phyloP scores from a whole-genome alignment of 371 early-diverging fungal genomes.

The Cokeromyces recurvatus region DNA sequence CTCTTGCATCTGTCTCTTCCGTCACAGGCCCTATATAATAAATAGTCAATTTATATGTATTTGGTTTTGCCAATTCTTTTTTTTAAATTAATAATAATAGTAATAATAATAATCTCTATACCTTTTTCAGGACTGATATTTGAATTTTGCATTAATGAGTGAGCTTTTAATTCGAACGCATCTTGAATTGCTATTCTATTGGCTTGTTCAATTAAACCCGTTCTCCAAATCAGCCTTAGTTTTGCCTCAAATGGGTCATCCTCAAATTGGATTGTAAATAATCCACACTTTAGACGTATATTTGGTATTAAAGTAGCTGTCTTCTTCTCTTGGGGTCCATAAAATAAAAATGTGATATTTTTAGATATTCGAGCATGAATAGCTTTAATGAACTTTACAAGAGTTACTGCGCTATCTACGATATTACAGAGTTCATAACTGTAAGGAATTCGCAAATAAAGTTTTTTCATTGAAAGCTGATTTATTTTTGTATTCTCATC shows the following conservation, averaged over 20 bases:
- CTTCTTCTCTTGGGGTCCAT: conserved; percentile 24
- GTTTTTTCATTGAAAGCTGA: conserved; percentile 19
- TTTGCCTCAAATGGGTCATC: conserved; percentile 62
- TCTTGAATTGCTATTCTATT: conserved; percentile 45
- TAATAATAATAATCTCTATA: too few species aligned
- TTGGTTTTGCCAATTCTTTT: too few species aligned
- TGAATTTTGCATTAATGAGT: conserved; percentile 20
- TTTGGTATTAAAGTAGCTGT: conserved; percentile 22
- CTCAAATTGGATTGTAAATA: conserved; percentile 33
- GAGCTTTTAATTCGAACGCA: conserved; percentile 57
- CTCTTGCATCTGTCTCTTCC: conserved; percentile 19
- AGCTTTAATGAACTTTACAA: conserved; percentile 32
- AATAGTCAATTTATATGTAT: too few species aligned
- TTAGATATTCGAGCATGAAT: conserved; percentile 25
- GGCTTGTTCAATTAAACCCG: conserved; percentile 49
- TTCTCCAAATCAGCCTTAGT: conserved; percentile 44
- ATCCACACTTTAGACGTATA: conserved; percentile 21
- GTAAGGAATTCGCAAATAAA: conserved; percentile 39
- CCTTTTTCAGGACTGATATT: background rate
- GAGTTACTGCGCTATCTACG: conserved; percentile 31
- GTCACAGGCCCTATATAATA: too few species aligned
- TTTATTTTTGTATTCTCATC: conserved; percentile 9
- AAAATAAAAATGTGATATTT: conserved; percentile 21
- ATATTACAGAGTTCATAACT: conserved; percentile 33
- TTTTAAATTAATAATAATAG: too few species aligned